Base-by-base conservation (phyloP, 768 basidiomycete species). In the Cyclocybe cylindracea region DNA sequence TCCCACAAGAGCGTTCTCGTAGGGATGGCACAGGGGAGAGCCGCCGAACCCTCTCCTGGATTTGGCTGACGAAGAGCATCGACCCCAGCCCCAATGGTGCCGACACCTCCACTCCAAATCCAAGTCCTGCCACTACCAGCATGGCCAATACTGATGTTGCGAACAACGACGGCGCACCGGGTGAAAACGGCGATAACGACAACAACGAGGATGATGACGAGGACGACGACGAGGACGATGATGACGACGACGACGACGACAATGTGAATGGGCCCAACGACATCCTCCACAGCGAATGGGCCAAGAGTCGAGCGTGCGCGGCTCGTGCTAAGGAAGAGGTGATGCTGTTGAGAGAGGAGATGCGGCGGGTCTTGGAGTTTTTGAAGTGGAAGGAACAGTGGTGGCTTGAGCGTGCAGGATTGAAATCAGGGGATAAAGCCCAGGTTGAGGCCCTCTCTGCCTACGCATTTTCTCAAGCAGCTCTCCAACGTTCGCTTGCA, bases 11-110 rank as follows among this genome's bases (percentile, higher is more conserved):
- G 7, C 44, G 50, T 5, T 36, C 36, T 10, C 36, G 37, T 10
- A 44, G 39, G 24, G 39, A 51, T 24, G 45, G 50, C 2, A 46
- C 50, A 24, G 49, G 54, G 2, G 51, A 53, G 36, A 56, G 51
- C 7, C 41, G 44, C 14, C 35, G 19, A 16, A n/a, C n/a, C n/a
- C n/a, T n/a, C n/a, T n/a, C n/a, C n/a, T n/a, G n/a, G n/a, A n/a
- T n/a, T n/a, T n/a, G 24, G 10, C 2, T 13, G 51, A 11, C 51
- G 44, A 2, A 51, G 54, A 50, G 51, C 51, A 24, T 56, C 44
- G 54, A 44, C 43, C 24, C 10, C 24, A n/a, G n/a, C n/a, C n/a
- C n/a, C n/a, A n/a, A n/a, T n/a, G n/a, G n/a, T n/a, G n/a, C n/a
- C n/a, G n/a, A n/a, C n/a, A n/a, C n/a, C n/a, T n/a, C n/a, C n/a